Conservation (phyloP, 148 eudicot species). For the Nyssa sinensis region DNA sequence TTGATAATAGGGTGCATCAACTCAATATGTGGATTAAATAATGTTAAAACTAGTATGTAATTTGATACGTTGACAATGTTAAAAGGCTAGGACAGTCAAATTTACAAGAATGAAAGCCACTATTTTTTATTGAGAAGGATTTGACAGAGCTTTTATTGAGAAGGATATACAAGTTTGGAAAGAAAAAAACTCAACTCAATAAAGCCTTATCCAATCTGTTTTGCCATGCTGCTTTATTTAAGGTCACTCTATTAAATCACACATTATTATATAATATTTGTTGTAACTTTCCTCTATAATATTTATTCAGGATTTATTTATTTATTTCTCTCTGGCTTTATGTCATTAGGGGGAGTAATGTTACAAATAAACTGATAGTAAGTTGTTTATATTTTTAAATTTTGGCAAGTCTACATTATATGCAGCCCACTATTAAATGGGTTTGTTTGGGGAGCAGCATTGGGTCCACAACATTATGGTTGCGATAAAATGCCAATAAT, state of each 20-base stretch:
- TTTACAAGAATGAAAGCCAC: neutral
- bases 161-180: neutral
- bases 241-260: too few relatives aligned
- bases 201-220: neutral
- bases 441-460: too few relatives aligned
- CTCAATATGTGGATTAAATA: neutral
- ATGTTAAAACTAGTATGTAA: neutral
- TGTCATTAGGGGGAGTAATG: neutral
- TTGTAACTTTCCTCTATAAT: too few relatives aligned
- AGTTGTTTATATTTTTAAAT: neutral
- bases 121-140: neutral
- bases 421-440: neutral
- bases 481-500: neutral
- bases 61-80: too few relatives aligned
- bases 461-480: neutral
- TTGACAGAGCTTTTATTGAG: neutral
- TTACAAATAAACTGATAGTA: neutral
- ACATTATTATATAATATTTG: too few relatives aligned
- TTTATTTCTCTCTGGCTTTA: neutral
- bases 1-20: too few relatives aligned
- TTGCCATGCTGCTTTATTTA: too few relatives aligned
- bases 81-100: too few relatives aligned
- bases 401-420: neutral
- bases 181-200: neutral
- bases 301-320: neutral